Conservation (phyloP, 2,329 filamentous ascomycete species). For the Calonectria leucothoes region DNA sequence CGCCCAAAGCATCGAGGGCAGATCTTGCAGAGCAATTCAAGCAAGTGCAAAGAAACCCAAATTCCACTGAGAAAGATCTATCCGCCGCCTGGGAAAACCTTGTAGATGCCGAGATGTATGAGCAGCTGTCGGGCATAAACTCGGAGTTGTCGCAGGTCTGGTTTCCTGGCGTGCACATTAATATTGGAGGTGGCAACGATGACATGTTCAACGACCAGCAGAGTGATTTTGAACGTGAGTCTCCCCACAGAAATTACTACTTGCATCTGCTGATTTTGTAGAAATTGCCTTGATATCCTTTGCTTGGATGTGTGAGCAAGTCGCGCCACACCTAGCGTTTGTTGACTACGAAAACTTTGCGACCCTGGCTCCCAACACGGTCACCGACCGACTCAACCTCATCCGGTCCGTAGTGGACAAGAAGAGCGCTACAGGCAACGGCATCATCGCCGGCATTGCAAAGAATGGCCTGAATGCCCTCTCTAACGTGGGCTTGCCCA, state of each 20-base stretch:
- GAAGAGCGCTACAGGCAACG: neutral
- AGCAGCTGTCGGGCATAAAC: neutral
- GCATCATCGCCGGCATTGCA: neutral
- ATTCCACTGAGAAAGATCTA: neutral
- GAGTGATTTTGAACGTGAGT: neutral
- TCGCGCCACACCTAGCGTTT: neutral
- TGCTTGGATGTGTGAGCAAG: conserved; percentile 1
- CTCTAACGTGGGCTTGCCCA: neutral
- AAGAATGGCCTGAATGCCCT: neutral
- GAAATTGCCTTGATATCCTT: neutral
- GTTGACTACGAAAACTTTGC: neutral
- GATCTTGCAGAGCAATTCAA: neutral
- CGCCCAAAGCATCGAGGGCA: neutral
- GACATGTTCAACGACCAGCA: neutral
- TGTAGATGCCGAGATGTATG: neutral
- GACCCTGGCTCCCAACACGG: neutral
- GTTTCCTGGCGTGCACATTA: neutral
- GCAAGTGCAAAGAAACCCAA: neutral
- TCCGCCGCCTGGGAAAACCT: neutral
- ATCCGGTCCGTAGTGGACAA: neutral
- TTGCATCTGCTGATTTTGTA: neutral
- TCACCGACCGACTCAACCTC: neutral
- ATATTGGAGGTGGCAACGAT: neutral
- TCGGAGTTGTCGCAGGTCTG: neutral
- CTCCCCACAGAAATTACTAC: neutral